Conservation (phyloP, 495 filamentous ascomycete genomes). For the Penicillium egyptiacum region DNA sequence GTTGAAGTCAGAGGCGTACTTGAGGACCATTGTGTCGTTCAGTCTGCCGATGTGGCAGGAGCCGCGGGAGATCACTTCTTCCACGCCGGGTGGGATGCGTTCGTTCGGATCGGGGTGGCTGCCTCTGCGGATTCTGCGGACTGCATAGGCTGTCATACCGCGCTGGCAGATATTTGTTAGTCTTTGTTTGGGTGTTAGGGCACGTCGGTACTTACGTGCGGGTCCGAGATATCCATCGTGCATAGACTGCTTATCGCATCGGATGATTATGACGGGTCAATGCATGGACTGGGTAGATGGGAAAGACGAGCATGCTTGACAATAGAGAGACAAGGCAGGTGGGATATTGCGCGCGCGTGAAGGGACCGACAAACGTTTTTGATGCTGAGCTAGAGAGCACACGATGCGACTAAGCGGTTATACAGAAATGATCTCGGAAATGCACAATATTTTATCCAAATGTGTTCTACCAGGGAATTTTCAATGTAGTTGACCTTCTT, state of each 20-base stretch:
- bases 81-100: neutral
- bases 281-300: too few relatives aligned
- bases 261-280: too few relatives aligned
- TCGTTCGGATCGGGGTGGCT: neutral
- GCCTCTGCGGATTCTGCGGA: neutral
- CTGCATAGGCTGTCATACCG: neutral
- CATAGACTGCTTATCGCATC: too few relatives aligned
- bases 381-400: too few relatives aligned
- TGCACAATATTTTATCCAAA: neutral
- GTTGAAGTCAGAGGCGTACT: slow-evolving; percentile 1
- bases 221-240: neutral
- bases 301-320: too few relatives aligned
- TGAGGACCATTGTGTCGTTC: neutral
- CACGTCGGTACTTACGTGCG: neutral
- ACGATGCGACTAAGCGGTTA: too few relatives aligned
- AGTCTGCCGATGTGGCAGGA: neutral
- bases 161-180: neutral
- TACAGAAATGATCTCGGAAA: too few relatives aligned
- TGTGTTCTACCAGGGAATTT: neutral
- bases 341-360: too few relatives aligned
- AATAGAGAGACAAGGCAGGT: neutral
- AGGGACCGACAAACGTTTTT: too few relatives aligned
- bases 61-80: neutral
- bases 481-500: neutral
- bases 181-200: neutral